Percentiles rank a stretch among this genome's conserved stretches.
These are phyloP conservation scores for Chaetoceros tenuissimus DNA, from an alignment of 108 stramenopile genomes.

Conservation along the genomic window DNA sequence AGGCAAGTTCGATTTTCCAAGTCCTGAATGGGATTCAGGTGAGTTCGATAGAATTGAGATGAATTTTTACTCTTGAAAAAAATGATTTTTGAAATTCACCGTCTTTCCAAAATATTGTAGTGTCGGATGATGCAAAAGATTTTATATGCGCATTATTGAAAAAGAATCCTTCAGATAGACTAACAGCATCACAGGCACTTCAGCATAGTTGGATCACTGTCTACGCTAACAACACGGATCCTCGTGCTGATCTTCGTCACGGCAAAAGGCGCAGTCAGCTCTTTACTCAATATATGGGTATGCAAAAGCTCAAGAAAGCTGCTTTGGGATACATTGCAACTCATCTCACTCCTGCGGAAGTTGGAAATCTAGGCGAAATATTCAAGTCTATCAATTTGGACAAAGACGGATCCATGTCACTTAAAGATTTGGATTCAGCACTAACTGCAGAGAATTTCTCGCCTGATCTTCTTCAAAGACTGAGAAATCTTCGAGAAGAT, in stretches of 20 bases:
- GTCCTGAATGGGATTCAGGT: constrained; percentile 81
- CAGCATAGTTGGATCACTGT: constrained; percentile 64
- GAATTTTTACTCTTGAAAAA: constrained; percentile 42
- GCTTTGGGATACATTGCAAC: constrained; percentile 76
- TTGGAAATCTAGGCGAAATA: constrained; percentile 58
- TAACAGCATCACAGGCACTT: constrained; percentile 64
- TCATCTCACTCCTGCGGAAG: constrained; percentile 64
- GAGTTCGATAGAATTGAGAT: constrained; percentile 59
- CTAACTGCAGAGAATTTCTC: constrained; percentile 30
- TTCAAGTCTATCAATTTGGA: constrained; percentile 63
- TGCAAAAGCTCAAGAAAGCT: constrained; percentile 83
- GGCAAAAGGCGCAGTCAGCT: constrained; percentile 15
- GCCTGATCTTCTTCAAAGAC: constrained; percentile 1
- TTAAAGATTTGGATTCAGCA: constrained; percentile 67
- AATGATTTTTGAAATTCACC: constrained; percentile 38
- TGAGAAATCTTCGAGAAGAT: constrained; percentile 45
- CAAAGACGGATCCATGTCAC: constrained; percentile 58
- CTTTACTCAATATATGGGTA: constrained; percentile 66
- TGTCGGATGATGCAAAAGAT: constrained; percentile 55
- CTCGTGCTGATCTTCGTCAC: constrained; percentile 5
- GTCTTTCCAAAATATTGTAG: too few relatives aligned
- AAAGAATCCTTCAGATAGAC: constrained; percentile 53
- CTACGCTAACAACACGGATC: constrained; percentile 12
- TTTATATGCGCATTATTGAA: constrained; percentile 56
- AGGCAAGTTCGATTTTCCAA: constrained; percentile 70